Conservation (phyloP, 2,329 filamentous ascomycete genomes). For the Ceratocystiopsis sp. region DNA sequence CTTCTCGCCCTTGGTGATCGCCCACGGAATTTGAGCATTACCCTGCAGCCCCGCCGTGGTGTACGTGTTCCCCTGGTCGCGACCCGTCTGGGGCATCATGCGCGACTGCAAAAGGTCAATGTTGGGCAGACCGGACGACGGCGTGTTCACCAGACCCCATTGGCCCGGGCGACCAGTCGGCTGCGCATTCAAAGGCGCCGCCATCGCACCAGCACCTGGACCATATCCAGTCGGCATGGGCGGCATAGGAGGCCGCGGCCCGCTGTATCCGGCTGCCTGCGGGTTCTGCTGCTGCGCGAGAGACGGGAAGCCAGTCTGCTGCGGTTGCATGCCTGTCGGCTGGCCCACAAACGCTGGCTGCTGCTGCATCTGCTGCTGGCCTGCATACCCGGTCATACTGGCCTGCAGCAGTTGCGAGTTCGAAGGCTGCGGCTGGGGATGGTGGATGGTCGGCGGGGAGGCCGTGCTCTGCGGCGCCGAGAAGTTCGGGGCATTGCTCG, state of each 20-base stretch:
- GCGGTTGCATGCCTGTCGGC: conserved; percentile 42
- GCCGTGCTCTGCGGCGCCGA: conserved; percentile 31
- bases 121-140: conserved; percentile 75
- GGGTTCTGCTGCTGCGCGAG: conserved; percentile 35
- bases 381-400: conserved; percentile 53
- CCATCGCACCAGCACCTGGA: conserved; percentile 44
- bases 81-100: conserved; percentile 94
- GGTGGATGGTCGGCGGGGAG: conserved; percentile 40
- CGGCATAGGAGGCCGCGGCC: conserved; percentile 73
- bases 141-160: conserved; percentile 96
- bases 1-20: conserved; percentile 97
- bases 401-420: conserved; percentile 47
- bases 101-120: conserved; percentile 83
- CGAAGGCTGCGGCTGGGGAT: conserved; percentile 58
- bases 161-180: conserved; percentile 86
- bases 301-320: conserved; percentile 53
- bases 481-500: conserved; percentile 56
- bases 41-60: conserved; percentile 78
- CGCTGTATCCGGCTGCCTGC: conserved; percentile 63
- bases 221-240: conserved; percentile 49
- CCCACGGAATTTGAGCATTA: conserved; percentile 94
- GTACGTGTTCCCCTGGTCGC: conserved; percentile 55
- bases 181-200: conserved; percentile 65
- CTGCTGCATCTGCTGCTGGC: conserved; percentile 28
- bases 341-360: conserved; percentile 41